Evolutionary conservation across 1,284 basidiomycete species (phyloP).

Genomic region (Sanghuangporus sanghuang): DNA sequence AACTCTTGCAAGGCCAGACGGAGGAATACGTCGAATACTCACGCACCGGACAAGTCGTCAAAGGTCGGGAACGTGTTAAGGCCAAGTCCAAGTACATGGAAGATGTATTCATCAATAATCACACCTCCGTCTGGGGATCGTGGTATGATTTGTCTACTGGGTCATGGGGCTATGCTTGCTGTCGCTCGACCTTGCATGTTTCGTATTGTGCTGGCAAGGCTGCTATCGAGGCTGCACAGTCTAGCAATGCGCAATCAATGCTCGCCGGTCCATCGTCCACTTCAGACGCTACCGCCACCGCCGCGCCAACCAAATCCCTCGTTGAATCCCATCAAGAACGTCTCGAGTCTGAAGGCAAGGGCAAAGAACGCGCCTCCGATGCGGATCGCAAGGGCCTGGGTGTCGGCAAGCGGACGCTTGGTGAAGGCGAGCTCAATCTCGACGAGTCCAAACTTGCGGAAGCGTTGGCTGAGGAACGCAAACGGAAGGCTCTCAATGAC

Average conservation of each 20-base stretch:
- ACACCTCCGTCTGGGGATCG: conserved; percentile 93
- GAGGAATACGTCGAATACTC: conserved; percentile 99
- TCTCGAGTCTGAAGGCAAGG: conserved; percentile 28
- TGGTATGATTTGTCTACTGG: conserved; percentile 76
- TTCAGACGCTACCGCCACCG: conserved; percentile 22
- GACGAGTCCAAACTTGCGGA: conserved; percentile 65
- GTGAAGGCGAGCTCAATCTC: conserved; percentile 69
- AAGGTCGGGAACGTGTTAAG: conserved; percentile 86
- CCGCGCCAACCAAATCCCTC: conserved; percentile 22
- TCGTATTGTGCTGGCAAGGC: conserved; percentile 93
- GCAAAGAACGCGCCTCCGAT: conserved; percentile 28
- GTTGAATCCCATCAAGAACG: conserved; percentile 21
- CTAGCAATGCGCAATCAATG: conserved; percentile 66
- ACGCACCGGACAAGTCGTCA: conserved; percentile 84
- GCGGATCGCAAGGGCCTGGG: conserved; percentile 43
- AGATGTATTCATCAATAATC: conserved; percentile 93
- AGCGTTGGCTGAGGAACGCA: conserved; percentile 77
- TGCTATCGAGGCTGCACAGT: conserved; percentile 75
- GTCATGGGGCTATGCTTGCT: conserved; percentile 93
- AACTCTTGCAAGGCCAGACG: conserved; percentile 89
- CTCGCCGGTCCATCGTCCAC: conserved; percentile 39
- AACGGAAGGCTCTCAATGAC: conserved; percentile 59
- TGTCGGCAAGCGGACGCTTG: conserved; percentile 54
- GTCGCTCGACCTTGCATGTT: conserved; percentile 81
- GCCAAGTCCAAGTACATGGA: conserved; percentile 90